Evolutionary conservation across 345 rosid genomes (phyloP).

Genomic region (Leavenworthia alabamica): DNA sequence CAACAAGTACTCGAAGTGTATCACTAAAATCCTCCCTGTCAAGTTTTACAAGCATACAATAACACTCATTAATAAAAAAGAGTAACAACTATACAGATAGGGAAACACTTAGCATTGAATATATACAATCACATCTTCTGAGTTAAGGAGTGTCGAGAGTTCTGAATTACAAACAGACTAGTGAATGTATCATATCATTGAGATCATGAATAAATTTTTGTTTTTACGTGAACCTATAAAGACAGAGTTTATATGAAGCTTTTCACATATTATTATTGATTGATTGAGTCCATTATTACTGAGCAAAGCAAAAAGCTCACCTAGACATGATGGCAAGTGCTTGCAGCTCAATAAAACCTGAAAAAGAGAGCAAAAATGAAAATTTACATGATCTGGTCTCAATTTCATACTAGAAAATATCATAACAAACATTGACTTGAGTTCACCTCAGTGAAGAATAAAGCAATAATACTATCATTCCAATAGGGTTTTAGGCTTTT

Average conservation of each 20-base stretch:
- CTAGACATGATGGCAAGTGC: slow-evolving; percentile 26
- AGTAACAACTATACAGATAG: not conserved
- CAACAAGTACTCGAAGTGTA: slow-evolving; percentile 79
- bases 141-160: not conserved
- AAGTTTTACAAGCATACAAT: slow-evolving; percentile 8
- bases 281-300: not conserved
- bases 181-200: not conserved
- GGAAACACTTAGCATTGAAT: not conserved
- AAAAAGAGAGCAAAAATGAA: not conserved
- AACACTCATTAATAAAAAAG: not conserved
- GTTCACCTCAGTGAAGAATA: not conserved
- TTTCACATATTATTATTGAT: not conserved
- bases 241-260: not conserved
- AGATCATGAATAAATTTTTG: not conserved
- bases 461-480: not conserved
- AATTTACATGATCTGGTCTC: not conserved
- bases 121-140: not conserved
- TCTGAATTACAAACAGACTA: not conserved
- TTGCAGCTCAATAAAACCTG: slow-evolving; percentile 19
- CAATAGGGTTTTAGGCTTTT: too few species aligned
- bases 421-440: not conserved
- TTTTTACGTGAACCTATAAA: not conserved
- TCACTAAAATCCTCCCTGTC: slow-evolving; percentile 55
- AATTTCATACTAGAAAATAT: not conserved
- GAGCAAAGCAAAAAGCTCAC: slow-evolving; percentile 10